Percentiles rank a stretch among this genome's conserved stretches.
phyloP scores from a whole-genome alignment of 306 rosid genomes.

The Inga laurina region DNA sequence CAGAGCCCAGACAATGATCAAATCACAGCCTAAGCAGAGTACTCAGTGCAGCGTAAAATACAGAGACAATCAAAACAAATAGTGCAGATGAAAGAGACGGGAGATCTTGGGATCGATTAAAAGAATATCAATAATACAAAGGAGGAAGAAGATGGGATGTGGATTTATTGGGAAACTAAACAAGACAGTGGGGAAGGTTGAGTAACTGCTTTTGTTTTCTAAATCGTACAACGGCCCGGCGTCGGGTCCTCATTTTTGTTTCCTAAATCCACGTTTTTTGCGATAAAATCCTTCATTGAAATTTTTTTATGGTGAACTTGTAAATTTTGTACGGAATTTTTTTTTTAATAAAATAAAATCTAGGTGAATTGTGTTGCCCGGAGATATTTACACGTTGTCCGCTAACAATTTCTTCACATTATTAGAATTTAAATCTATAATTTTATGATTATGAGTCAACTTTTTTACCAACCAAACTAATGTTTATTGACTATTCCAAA shows the following conservation, averaged over 20 bases:
- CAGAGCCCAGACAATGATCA: neutral
- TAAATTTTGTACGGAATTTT: too few species aligned
- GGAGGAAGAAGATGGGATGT: neutral
- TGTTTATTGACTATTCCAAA: too few species aligned
- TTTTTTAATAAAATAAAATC: too few species aligned
- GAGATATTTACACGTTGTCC: too few species aligned
- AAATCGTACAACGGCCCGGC: neutral
- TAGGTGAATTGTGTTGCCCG: too few species aligned
- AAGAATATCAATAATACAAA: neutral
- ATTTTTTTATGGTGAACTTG: too few species aligned
- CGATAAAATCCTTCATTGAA: neutral
- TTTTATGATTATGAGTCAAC: too few species aligned
- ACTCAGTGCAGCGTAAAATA: neutral
- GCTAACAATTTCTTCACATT: too few species aligned
- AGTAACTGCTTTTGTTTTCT: neutral
- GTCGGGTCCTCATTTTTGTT: neutral
- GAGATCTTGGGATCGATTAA: constrained; percentile 1
- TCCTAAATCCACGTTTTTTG: neutral
- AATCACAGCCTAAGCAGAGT: neutral
- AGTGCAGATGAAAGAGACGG: neutral
- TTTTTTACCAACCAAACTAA: too few species aligned
- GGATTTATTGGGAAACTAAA: constrained; percentile 19
- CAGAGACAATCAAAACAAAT: neutral
- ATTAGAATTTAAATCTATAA: too few species aligned
- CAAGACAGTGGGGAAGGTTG: neutral